Evolutionary conservation across 257 asterid species (phyloP), one percentile per base, ranked within the genome.

Genomic region (Plantago elongata): DNA sequence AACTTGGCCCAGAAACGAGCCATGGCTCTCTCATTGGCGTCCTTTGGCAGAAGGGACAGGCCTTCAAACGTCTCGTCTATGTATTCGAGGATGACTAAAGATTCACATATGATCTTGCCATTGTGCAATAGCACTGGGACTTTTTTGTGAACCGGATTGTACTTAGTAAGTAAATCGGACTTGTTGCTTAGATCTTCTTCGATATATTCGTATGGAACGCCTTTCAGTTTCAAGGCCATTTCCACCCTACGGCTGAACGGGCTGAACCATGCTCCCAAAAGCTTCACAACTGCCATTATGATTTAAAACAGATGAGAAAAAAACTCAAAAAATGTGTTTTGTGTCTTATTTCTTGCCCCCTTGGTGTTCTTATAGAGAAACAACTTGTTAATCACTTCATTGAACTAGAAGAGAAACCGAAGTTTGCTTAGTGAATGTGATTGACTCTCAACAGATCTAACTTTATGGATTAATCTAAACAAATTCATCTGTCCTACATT

Each of bases 1-100:
- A 76, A 76, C 18, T 76, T 76, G 49, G 65, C 64, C 82, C 80
- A 79, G 54, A 74, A 76, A 38, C 78, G 74, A 13, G 76, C 73
- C 34, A 4, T 68, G 45, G 85, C 74, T 60, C 74, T 68, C 6
- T 73, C 66, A 30, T 65, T 45, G 13, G 79, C 79, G 62, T 73
- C 38, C 40, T 70, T 51, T 0, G 85, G 78, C 62, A 73, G 47
- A 38, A 79, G 47, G 11, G 73, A 56, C 5, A 49, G 64, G 5
- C 59, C 63, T 42, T 61, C 45, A 70, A 76, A 81, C 7, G 68
- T 72, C 50, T 75, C 83, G 11, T 81, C 83, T 22, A 81, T 73
- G 60, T 77, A 81, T 45, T 80, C 73, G 54, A 79, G 54, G 22
- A 79, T 77, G 13, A 68, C 68, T 0, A 64, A 12, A 13, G 85